Percentiles rank a stretch among this genome's conserved stretches.
Conservation (phyloP, 176 grass and related monocot genomes). For the Eremochloa ophiuroides region DNA sequence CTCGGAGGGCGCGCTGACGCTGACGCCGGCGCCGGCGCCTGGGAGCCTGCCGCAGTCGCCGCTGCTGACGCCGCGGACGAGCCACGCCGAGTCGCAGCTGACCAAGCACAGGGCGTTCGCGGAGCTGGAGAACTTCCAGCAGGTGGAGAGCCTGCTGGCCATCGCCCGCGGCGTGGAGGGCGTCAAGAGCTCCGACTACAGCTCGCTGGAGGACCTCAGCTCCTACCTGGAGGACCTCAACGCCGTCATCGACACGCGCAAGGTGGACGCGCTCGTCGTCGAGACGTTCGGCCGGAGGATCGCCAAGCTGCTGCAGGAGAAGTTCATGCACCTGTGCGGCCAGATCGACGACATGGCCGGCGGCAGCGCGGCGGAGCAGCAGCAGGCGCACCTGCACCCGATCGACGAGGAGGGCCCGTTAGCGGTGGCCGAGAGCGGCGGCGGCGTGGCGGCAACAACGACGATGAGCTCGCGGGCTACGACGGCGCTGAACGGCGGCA, state of each 20-base stretch:
- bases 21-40: constrained; percentile 34
- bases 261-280: constrained; percentile 87
- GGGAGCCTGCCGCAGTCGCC: constrained; percentile 70
- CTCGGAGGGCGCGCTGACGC: constrained; percentile 43
- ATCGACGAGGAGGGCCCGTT: constrained; percentile 67
- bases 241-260: constrained; percentile 86
- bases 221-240: constrained; percentile 84
- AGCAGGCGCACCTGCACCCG: constrained; percentile 22
- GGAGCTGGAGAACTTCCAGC: constrained; percentile 88
- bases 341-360: constrained; percentile 68
- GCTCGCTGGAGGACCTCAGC: constrained; percentile 73
- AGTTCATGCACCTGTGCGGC: constrained; percentile 85
- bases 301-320: constrained; percentile 87
- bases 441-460: neutral
- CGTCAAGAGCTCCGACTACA: constrained; percentile 58
- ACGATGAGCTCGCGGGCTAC: constrained; percentile 42
- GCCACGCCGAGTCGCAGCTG: constrained; percentile 62
- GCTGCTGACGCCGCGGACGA: constrained; percentile 61
- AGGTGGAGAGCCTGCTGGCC: constrained; percentile 41
- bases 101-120: constrained; percentile 58
- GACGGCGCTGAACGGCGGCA: constrained; percentile 36
- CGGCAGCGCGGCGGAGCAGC: neutral
- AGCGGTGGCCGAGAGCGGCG: constrained; percentile 33
- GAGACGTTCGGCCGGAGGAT: constrained; percentile 92
- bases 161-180: constrained; percentile 60